phyloP scores from a whole-genome alignment of 2,329 filamentous ascomycete genomes.

The Colletotrichum aenigma region DNA sequence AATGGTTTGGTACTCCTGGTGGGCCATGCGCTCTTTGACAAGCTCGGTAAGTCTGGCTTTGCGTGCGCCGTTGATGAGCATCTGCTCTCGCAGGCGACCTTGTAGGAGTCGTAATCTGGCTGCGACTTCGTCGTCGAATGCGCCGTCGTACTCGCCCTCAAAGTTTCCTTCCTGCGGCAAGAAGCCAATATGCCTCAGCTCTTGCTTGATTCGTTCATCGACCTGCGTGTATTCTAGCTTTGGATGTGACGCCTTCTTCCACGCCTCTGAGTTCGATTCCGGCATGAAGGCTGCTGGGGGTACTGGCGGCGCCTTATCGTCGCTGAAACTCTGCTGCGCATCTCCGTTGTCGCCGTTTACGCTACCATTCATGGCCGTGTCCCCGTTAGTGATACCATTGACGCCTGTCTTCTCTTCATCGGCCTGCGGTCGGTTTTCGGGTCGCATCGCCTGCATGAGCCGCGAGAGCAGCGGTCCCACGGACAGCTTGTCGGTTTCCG shows the following conservation, averaged over 20 bases:
- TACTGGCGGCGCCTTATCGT: slow-evolving; percentile 42
- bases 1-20: slow-evolving; percentile 97
- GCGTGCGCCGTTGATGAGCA: slow-evolving; percentile 86
- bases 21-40: slow-evolving; percentile 89
- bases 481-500: slow-evolving; percentile 87
- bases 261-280: slow-evolving; percentile 75
- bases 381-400: slow-evolving; percentile 58
- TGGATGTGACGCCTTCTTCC: slow-evolving; percentile 76
- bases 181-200: slow-evolving; percentile 89
- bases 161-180: slow-evolving; percentile 66
- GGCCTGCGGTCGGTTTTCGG: slow-evolving; percentile 65
- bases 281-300: slow-evolving; percentile 81
- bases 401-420: slow-evolving; percentile 61
- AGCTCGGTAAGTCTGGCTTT: slow-evolving; percentile 87
- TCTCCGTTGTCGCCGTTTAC: slow-evolving; percentile 50
- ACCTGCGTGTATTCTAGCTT: slow-evolving; percentile 86
- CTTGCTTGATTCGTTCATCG: slow-evolving; percentile 89
- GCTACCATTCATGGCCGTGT: slow-evolving; percentile 55
- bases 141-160: slow-evolving; percentile 81
- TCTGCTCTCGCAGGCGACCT: slow-evolving; percentile 78
- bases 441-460: slow-evolving; percentile 79
- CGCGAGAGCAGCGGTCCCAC: slow-evolving; percentile 85
- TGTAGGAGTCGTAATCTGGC: slow-evolving; percentile 88
- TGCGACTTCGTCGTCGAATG: slow-evolving; percentile 93
- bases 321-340: slow-evolving; percentile 30